Base-by-base conservation (phyloP, 495 filamentous ascomycete species). In the Aspergillus funiculosus region DNA sequence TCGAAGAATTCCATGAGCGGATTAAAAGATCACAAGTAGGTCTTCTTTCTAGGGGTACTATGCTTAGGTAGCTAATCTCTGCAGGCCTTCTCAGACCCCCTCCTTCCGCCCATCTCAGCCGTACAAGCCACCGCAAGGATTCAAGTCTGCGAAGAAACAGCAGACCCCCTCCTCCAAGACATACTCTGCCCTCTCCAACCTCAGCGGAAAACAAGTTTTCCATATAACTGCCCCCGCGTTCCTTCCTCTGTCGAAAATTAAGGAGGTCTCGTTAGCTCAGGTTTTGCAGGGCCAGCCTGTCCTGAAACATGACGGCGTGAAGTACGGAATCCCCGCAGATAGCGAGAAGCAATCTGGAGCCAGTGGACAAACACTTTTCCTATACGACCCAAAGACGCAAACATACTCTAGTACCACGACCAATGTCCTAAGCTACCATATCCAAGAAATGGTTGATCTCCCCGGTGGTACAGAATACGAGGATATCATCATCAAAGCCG, bases 321-420 rank as follows among this genome's bases (percentile, higher is more conserved):
- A 57, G 26, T 73, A 69, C 52, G 72, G 71, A 1, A 74, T 83
- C 34, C 60, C 67, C 2, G 55, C 54, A 19, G 72, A 71, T 17
- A 60, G 57, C 28, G 52, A 66, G 11, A 59, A 52, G 25, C 62
- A 71, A 18, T 54, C 66, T 40, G 60, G 64, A 1, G 37, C 43
- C 10, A 53, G 56, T 37, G 64, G 46, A 28, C 64, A 66, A 41
- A 56, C 56, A 14, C 59, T 73, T 13, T 52, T 72, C 20, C 20
- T 68, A 5, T 74, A 64, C 43, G 62, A 69, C 25, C 38, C 57
- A 24, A 61, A 56, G 24, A 58, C 59, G 18, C 52, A 68, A 45
- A 61, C 58, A 34, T 69, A 68, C 52, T 22, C 39, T 37, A 51
- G 48, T 44, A 62, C 59, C 13, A 26, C 47, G n/a, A 61, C 60